Evolutionary conservation across 2,329 filamentous ascomycete genomes (phyloP), one percentile per base, ranked within the genome.

Genomic region (Tricladium varicosporioides): DNA sequence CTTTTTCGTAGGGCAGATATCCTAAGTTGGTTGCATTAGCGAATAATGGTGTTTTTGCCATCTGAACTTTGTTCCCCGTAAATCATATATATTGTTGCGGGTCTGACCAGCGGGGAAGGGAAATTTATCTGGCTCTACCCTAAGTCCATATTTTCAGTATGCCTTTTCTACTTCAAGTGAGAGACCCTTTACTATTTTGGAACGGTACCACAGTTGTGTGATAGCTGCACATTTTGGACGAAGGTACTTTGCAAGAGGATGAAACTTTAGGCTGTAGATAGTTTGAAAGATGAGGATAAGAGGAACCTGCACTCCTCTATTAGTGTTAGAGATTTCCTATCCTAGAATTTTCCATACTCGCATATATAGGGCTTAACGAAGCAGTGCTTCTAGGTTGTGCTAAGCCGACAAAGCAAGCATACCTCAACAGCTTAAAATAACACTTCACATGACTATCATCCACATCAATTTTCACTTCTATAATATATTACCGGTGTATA

Each of bases 161-260:
- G 58, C 33, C 27, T 27, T 31, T 5, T 19, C n/a, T 19, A 53
- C 52, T 40, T 32, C 36, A 42, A 27, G 47, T 11, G 58, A 13
- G 31, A 51, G 40, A 1, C 59, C 59, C n/a, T 40, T 58, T 11
- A 48, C 7, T 2, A 51, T 33, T n/a, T 51, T 18, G 43, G 16
- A 56, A 18, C 31, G 42, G 15, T 42, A 31, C 47, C 58, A 58
- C 8, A 63, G 46, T 5, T 31, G 19, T 43, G 50, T 54, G n/a
- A 60, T 53, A 5, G 58, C 55, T 32, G 53, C 55, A 13, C 53
- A 32, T n/a, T 53, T 56, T 7, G 72, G 72, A 0, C 71, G 70
- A 3, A 68, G 69, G 49, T 66, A 72, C 36, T 67, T 67, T 18
- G 67, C 62, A 5, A 69, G 57, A 4, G 68, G 72, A 47, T 73